phyloP scores from a whole-genome alignment of 1,139 yeast genomes.

The Barnettozyma hawaiiensis region DNA sequence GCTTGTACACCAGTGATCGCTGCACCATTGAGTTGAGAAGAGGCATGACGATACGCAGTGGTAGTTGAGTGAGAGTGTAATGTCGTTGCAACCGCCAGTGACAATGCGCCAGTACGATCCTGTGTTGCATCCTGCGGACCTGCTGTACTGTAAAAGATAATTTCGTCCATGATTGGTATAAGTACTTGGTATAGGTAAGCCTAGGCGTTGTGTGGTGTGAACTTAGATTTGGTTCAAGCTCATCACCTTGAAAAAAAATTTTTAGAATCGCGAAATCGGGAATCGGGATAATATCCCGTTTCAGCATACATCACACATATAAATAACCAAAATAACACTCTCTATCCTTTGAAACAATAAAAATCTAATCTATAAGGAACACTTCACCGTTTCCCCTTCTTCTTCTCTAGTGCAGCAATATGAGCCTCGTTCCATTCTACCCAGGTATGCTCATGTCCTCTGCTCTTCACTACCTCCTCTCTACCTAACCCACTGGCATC shows the following conservation, averaged over 20 bases:
- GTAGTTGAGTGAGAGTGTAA: constrained; percentile 44
- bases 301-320: background rate
- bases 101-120: constrained; percentile 40
- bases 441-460: constrained; percentile 74
- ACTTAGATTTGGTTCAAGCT: no score
- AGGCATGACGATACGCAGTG: constrained; percentile 51
- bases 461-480: constrained; percentile 27
- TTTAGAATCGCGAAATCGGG: background rate
- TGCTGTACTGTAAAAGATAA: constrained; percentile 47
- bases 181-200: background rate
- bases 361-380: background rate
- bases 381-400: constrained; percentile 37
- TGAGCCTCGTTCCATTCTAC: constrained; percentile 95
- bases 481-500: constrained; percentile 29
- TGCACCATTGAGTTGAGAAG: constrained; percentile 36
- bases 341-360: background rate
- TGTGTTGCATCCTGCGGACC: constrained; percentile 47
- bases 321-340: background rate
- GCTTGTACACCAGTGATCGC: constrained; percentile 39
- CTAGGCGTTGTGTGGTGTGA: background rate
- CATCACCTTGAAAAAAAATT: constrained; percentile 9
- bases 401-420: constrained; percentile 85
- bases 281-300: background rate
- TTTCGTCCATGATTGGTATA: constrained; percentile 46
- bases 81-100: constrained; percentile 45